phyloP scores from a whole-genome alignment of 2,329 filamentous ascomycete species.

The Tympanopsis confertula region DNA sequence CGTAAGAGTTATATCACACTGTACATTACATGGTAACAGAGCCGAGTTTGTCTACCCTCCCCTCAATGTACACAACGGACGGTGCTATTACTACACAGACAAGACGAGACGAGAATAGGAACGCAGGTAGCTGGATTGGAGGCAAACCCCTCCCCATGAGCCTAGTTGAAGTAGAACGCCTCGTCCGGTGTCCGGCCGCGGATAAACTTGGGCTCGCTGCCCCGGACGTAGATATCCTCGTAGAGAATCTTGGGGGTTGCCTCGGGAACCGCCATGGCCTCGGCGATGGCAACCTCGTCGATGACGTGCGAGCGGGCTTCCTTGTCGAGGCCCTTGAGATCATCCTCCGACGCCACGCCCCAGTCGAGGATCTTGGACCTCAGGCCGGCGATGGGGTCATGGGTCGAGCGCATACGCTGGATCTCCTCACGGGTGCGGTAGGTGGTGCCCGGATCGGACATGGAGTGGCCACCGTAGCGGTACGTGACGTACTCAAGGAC shows the following conservation, averaged over 20 bases:
- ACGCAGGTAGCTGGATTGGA: too few species aligned
- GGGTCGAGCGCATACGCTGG: constrained; percentile 96
- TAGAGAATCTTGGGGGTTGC: constrained; percentile 72
- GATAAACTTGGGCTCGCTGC: constrained; percentile 78
- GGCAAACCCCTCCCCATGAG: too few species aligned
- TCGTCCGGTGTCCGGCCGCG: constrained; percentile 81
- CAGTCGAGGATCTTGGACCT: constrained; percentile 98
- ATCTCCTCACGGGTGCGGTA: constrained; percentile 99
- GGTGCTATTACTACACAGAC: too few species aligned
- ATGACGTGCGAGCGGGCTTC: constrained; percentile 76
- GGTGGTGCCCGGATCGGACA: constrained; percentile 98
- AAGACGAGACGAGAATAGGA: too few species aligned
- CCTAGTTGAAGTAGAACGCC: constrained; percentile 66
- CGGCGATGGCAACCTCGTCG: constrained; percentile 77
- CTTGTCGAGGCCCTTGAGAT: constrained; percentile 94
- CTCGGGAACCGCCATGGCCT: constrained; percentile 76
- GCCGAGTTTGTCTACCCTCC: too few species aligned
- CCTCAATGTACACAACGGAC: too few species aligned
- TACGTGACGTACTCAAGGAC: constrained; percentile 99
- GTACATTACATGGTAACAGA: too few species aligned
- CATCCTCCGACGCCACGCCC: constrained; percentile 80
- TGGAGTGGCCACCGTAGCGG: constrained; percentile 97
- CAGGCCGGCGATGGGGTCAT: constrained; percentile 93
- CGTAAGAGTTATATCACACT: too few species aligned
- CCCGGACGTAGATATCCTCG: constrained; percentile 90